These are phyloP conservation scores for Didymella keratinophila DNA, from an alignment of 2,329 filamentous ascomycete genomes.

Conservation along the genomic window DNA sequence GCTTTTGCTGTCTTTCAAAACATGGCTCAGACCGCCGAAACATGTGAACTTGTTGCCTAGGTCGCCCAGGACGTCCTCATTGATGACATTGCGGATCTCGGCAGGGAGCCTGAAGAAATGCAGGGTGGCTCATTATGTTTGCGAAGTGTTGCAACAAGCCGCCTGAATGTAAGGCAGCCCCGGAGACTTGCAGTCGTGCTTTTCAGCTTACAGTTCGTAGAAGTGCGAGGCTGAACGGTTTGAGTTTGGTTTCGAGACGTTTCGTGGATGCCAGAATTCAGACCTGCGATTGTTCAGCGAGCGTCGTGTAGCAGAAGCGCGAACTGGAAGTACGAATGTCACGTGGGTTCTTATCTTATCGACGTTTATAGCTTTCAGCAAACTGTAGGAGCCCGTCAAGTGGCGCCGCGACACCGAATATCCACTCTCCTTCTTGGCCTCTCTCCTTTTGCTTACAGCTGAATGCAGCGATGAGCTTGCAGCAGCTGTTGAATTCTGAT, in stretches of 20 bases:
- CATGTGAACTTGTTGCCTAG: neutral
- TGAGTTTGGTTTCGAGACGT: neutral
- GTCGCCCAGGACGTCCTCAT: constrained; percentile 1
- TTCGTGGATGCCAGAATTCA: neutral
- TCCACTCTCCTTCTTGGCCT: neutral
- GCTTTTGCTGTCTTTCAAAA: neutral
- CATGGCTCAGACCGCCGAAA: constrained; percentile 6
- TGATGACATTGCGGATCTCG: constrained; percentile 4
- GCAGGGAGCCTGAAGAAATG: constrained; percentile 2
- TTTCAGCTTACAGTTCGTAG: neutral
- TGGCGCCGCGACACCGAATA: neutral
- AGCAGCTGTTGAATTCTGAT: neutral
- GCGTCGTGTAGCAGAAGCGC: neutral
- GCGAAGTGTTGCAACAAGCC: neutral
- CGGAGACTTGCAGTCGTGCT: neutral
- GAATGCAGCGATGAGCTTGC: constrained; percentile 4
- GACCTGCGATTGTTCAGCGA: neutral
- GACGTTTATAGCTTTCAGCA: neutral
- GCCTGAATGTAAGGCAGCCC: neutral
- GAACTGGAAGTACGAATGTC: neutral
- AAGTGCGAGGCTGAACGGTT: neutral
- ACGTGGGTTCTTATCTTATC: constrained; percentile 13
- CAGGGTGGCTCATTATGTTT: neutral
- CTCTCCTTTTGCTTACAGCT: neutral
- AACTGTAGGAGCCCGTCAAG: constrained; percentile 1